A percentile compares a stretch with the other conserved stretches of the same genome.
Conservation (phyloP, 148 eudicot genomes). For the Linanthus parryae region DNA sequence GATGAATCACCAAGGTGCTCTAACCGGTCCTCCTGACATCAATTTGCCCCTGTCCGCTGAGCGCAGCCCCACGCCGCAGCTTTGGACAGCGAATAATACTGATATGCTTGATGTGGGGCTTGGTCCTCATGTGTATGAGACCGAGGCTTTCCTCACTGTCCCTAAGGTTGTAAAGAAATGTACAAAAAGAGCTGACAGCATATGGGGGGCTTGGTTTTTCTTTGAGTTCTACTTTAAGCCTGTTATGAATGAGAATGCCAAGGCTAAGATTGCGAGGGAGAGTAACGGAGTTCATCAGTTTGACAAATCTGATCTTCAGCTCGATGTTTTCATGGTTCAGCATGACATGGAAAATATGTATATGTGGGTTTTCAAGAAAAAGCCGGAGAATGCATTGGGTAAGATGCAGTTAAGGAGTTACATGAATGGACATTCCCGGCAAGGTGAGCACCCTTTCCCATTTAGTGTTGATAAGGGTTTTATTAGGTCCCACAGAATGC, state of each 20-base stretch:
- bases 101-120: slow-evolving; percentile 44
- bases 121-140: slow-evolving; percentile 38
- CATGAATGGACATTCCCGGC: slow-evolving; percentile 68
- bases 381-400: slow-evolving; percentile 50
- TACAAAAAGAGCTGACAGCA: slow-evolving; percentile 43
- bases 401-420: slow-evolving; percentile 60
- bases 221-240: slow-evolving; percentile 56
- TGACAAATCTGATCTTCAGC: slow-evolving; percentile 45
- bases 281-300: slow-evolving; percentile 43
- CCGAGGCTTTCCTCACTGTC: slow-evolving; percentile 24
- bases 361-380: slow-evolving; percentile 63
- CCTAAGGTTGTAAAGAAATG: slow-evolving; percentile 39
- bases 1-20: slow-evolving; percentile 51
- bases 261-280: slow-evolving; percentile 33
- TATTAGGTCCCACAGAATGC: slow-evolving; percentile 56
- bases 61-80: slow-evolving; percentile 47
- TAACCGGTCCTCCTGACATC: slow-evolving; percentile 53
- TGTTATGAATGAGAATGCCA: slow-evolving; percentile 45
- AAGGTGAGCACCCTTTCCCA: slow-evolving; percentile 53
- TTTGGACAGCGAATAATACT: slow-evolving; percentile 32
- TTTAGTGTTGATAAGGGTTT: slow-evolving; percentile 54
- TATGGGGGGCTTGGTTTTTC: slow-evolving; percentile 68
- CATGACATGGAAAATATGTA: slow-evolving; percentile 65
- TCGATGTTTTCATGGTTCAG: slow-evolving; percentile 55
- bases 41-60: slow-evolving; percentile 54